Evolutionary conservation across 805 yeast genomes (phyloP).

Genomic region (Metschnikowia gruessii): DNA sequence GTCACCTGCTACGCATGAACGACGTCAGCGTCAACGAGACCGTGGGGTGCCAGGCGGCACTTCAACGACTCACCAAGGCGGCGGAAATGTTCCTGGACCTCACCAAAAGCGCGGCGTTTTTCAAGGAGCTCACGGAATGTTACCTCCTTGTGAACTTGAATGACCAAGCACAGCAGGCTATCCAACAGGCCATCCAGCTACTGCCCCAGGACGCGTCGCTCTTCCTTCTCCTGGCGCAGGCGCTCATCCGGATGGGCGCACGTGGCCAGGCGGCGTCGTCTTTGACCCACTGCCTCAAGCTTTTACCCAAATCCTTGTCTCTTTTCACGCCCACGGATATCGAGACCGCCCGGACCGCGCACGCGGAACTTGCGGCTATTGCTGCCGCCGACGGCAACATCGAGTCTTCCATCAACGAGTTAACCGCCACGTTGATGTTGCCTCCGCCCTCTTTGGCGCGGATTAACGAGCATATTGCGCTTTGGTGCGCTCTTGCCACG

Average conservation of each 20-base stretch:
- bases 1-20: conserved; percentile 38
- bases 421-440: conserved; percentile 48
- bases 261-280: conserved; percentile 46
- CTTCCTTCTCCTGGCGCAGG: conserved; percentile 50
- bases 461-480: conserved; percentile 45
- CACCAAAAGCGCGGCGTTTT: conserved; percentile 37
- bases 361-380: conserved; percentile 55
- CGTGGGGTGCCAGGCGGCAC: conserved; percentile 38
- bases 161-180: conserved; percentile 51
- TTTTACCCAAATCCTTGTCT: conserved; percentile 34
- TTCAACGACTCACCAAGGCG: conserved; percentile 39
- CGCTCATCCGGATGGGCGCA: conserved; percentile 43
- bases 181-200: conserved; percentile 41
- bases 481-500: conserved; percentile 54
- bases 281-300: conserved; percentile 43
- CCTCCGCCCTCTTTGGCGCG: conserved; percentile 48
- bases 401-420: conserved; percentile 48
- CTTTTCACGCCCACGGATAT: conserved; percentile 33
- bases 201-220: conserved; percentile 43
- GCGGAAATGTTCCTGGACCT: conserved; percentile 38
- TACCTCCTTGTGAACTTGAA: conserved; percentile 45
- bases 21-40: conserved; percentile 39
- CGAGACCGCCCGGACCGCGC: conserved; percentile 50
- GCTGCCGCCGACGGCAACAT: conserved; percentile 50
- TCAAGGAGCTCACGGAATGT: conserved; percentile 52